These are phyloP conservation scores for Juglanconis oblonga DNA, from an alignment of 2,329 filamentous ascomycete species.

Conservation along the genomic window DNA sequence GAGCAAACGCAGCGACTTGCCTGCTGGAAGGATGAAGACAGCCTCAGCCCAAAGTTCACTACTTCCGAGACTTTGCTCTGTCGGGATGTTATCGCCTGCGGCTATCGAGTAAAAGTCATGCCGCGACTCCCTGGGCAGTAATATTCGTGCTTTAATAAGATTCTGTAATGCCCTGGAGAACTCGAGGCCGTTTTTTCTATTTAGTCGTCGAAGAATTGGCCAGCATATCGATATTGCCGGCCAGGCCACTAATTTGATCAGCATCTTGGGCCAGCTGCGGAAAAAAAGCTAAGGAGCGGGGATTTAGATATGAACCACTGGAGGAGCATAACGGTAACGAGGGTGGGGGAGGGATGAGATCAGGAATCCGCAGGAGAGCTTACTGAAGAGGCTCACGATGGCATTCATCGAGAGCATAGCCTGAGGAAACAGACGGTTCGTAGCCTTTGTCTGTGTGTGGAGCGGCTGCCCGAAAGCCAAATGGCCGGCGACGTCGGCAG, in stretches of 20 bases:
- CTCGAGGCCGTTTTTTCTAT: neutral
- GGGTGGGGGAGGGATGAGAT: no score
- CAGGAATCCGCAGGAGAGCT: neutral
- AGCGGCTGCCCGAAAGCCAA: slow-evolving; percentile 15
- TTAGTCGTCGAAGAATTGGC: neutral
- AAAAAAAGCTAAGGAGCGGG: no score
- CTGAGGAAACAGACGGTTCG: neutral
- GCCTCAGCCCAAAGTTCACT: slow-evolving; percentile 14
- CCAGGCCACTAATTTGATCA: neutral
- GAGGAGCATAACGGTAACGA: no score
- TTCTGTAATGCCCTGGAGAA: neutral
- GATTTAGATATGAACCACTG: no score
- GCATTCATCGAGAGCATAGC: neutral
- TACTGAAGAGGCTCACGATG: neutral
- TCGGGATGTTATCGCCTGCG: neutral
- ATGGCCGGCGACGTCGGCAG: slow-evolving; percentile 18
- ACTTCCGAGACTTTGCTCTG: neutral
- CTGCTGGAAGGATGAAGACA: slow-evolving; percentile 11
- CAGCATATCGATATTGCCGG: neutral
- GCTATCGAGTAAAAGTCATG: slow-evolving; percentile 16
- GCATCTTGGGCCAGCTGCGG: neutral
- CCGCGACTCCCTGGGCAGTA: slow-evolving; percentile 9
- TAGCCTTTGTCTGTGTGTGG: slow-evolving; percentile 12
- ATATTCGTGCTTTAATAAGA: slow-evolving; percentile 9
- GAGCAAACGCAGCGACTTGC: neutral